phyloP scores from a whole-genome alignment of 371 early-diverging fungal species.

The Apophysomyces elegans region DNA sequence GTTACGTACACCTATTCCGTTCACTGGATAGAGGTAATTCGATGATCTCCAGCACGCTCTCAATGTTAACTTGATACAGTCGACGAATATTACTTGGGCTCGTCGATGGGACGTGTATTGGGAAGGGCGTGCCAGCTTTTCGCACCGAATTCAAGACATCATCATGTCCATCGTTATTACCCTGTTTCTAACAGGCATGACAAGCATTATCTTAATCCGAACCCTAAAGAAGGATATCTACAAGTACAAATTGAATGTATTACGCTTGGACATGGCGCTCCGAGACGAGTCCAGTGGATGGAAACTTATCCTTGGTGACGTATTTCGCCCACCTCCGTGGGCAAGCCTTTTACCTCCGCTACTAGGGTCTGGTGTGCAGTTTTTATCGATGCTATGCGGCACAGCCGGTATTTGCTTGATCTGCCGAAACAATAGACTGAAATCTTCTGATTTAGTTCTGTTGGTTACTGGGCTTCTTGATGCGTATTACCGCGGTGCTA shows the following conservation, averaged over 20 bases:
- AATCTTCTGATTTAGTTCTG: slow-evolving; percentile 48
- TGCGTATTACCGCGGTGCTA: slow-evolving; percentile 80
- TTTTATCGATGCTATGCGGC: slow-evolving; percentile 59
- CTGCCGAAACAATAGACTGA: background rate
- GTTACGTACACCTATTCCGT: slow-evolving; percentile 68
- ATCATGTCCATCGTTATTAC: slow-evolving; percentile 61
- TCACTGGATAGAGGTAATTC: slow-evolving; percentile 55
- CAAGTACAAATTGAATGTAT: slow-evolving; percentile 67
- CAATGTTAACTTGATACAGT: slow-evolving; percentile 14
- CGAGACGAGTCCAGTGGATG: slow-evolving; percentile 90
- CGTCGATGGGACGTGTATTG: slow-evolving; percentile 63
- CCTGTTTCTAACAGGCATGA: slow-evolving; percentile 82
- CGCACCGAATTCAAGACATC: too few relatives aligned
- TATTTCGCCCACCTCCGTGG: slow-evolving; percentile 73
- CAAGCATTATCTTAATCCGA: slow-evolving; percentile 84
- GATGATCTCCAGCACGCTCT: background rate
- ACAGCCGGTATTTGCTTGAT: slow-evolving; percentile 36
- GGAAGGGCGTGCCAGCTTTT: background rate
- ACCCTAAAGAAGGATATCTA: slow-evolving; percentile 87
- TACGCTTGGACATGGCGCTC: slow-evolving; percentile 62
- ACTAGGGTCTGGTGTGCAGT: slow-evolving; percentile 81
- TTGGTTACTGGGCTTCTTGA: slow-evolving; percentile 80
- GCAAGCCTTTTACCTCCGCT: slow-evolving; percentile 70
- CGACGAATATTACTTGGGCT: slow-evolving; percentile 54
- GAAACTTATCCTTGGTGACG: slow-evolving; percentile 93